Evolutionary conservation across 768 basidiomycete genomes (phyloP).

Genomic region (Calocera cornea): DNA sequence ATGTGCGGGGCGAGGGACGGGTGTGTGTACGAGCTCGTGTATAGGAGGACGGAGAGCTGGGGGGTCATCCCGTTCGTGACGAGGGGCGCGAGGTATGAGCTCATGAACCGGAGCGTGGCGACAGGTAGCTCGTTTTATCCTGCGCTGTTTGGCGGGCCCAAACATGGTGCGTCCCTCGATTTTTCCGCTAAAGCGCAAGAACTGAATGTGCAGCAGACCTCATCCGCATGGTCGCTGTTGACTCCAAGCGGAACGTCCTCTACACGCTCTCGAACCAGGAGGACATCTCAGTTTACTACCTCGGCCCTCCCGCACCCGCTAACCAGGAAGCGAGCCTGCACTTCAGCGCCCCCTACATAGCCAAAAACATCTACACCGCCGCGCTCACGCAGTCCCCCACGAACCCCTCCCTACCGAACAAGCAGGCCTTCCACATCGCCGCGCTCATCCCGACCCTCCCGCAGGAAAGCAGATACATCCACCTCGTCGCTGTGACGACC

Average conservation of each 20-base stretch:
- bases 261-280: constrained; percentile 61
- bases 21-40: constrained; percentile 80
- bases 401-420: constrained; percentile 32
- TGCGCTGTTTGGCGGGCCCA: background rate
- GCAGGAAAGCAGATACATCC: constrained; percentile 53
- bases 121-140: constrained; percentile 7
- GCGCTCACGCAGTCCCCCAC: constrained; percentile 58
- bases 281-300: constrained; percentile 51
- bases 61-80: constrained; percentile 74
- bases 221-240: constrained; percentile 52
- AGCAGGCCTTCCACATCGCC: constrained; percentile 55
- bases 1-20: constrained; percentile 79
- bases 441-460: constrained; percentile 54
- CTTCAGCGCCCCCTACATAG: background rate
- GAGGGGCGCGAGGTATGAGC: constrained; percentile 38
- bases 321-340: background rate
- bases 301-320: constrained; percentile 12
- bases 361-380: constrained; percentile 3
- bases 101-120: constrained; percentile 19
- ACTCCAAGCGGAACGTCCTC: constrained; percentile 54
- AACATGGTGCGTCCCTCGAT: background rate
- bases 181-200: background rate
- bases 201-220: constrained; percentile 39
- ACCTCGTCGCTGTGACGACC: constrained; percentile 66
- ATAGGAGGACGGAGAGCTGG: constrained; percentile 83